Conservation (phyloP, 768 basidiomycete species). For the Rhizopogon vinicolor region DNA sequence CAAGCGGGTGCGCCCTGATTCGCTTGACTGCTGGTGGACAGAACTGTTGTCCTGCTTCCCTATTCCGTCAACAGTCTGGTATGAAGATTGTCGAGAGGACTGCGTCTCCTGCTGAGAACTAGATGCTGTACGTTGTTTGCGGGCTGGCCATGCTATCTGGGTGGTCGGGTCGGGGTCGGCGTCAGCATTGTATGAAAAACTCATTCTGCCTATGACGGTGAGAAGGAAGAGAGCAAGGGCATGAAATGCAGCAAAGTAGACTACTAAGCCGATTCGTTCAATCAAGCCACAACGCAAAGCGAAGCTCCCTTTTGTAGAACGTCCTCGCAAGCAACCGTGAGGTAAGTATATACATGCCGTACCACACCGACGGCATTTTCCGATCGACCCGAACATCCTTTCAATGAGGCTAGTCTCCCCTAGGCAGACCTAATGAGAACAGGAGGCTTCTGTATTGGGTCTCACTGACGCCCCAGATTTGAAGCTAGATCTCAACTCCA, state of each 20-base stretch:
- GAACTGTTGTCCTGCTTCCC: constrained; percentile 14
- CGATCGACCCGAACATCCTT: constrained; percentile 4
- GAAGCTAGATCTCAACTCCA: background rate
- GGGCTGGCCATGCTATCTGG: constrained; percentile 71
- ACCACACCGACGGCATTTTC: constrained; percentile 18
- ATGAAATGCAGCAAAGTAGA: constrained; percentile 2
- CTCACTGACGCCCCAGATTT: background rate
- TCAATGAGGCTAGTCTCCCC: too few species aligned
- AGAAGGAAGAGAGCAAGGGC: constrained; percentile 1
- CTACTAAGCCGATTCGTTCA: background rate
- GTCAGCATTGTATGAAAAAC: constrained; percentile 46
- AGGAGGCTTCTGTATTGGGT: too few species aligned
- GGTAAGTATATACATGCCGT: background rate
- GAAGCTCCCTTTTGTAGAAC: constrained; percentile 13
- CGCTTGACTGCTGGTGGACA: constrained; percentile 5
- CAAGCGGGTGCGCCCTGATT: constrained; percentile 23
- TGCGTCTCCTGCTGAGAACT: constrained; percentile 19
- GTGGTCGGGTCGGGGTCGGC: constrained; percentile 75
- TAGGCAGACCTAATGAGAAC: too few species aligned
- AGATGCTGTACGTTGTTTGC: constrained; percentile 24
- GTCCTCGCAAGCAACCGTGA: background rate
- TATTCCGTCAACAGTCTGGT: constrained; percentile 28
- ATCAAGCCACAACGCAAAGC: background rate
- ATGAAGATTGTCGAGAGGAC: constrained; percentile 18
- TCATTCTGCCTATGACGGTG: constrained; percentile 37